A percentile compares a stretch with the other conserved stretches of the same genome.
Evolutionary conservation across 176 grass and related monocot species (phyloP).

Genomic region (Poa annua): DNA sequence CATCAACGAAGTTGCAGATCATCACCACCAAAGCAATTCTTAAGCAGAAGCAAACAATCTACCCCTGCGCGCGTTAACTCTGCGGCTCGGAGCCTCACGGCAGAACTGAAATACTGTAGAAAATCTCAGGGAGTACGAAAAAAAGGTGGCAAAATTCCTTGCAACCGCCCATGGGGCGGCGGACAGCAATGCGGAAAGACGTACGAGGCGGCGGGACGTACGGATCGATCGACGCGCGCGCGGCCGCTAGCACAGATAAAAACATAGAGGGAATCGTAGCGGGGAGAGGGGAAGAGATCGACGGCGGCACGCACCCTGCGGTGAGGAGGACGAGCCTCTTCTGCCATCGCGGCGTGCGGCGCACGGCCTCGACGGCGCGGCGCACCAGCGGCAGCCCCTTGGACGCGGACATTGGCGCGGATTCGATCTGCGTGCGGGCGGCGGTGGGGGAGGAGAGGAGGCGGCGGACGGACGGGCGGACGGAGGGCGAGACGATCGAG

Average conservation of each 20-base stretch:
- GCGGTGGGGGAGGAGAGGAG: neutral
- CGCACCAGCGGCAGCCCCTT: slow-evolving; percentile 32
- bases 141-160: neutral
- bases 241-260: neutral
- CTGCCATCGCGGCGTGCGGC: slow-evolving; percentile 49
- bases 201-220: neutral
- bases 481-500: slow-evolving; percentile 1
- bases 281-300: neutral
- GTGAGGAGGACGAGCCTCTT: slow-evolving; percentile 59
- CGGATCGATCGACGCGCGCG: slow-evolving; percentile 5
- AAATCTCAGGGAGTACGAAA: neutral
- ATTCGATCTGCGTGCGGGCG: slow-evolving; percentile 18
- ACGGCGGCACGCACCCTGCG: slow-evolving; percentile 45
- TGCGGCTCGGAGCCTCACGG: neutral
- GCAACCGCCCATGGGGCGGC: neutral
- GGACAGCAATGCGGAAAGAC: neutral
- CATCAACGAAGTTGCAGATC: neutral
- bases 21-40: neutral
- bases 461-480: slow-evolving; percentile 47
- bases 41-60: neutral
- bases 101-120: neutral
- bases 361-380: slow-evolving; percentile 38
- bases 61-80: neutral
- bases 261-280: neutral
- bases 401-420: slow-evolving; percentile 23